Conservation (phyloP, 306 rosid species). For the Pterocarpus macrocarpus region DNA sequence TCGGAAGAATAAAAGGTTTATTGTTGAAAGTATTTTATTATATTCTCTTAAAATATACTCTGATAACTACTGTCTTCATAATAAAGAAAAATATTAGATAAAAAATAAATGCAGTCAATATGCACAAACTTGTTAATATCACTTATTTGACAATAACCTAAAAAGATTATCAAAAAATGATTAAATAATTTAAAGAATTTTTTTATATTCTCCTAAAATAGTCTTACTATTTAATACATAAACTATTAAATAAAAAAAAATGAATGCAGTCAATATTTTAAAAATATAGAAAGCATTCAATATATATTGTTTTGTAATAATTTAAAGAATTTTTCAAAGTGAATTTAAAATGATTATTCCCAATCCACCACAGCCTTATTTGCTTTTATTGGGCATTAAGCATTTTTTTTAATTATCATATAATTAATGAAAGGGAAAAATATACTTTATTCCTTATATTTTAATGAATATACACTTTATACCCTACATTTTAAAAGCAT, state of each 20-base stretch:
- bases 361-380: background rate
- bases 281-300: too few relatives aligned
- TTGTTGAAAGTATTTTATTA: background rate
- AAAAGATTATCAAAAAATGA: background rate
- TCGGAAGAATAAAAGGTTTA: background rate
- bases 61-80: too few relatives aligned
- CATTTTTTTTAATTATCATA: too few relatives aligned
- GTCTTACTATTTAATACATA: background rate
- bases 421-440: too few relatives aligned
- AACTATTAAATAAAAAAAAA: background rate
- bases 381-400: slow-evolving; percentile 1
- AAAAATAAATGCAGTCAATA: background rate
- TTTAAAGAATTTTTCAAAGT: background rate
- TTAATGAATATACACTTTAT: too few relatives aligned
- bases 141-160: background rate
- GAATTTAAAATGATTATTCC: background rate
- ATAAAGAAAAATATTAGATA: too few relatives aligned
- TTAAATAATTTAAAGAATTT: background rate
- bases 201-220: background rate
- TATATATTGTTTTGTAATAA: background rate
- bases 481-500: too few relatives aligned
- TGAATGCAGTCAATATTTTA: background rate
- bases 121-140: background rate
- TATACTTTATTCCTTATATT: too few relatives aligned
- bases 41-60: background rate